Conservation (phyloP, 106 monocot species). For the Ottelia alismoides region DNA sequence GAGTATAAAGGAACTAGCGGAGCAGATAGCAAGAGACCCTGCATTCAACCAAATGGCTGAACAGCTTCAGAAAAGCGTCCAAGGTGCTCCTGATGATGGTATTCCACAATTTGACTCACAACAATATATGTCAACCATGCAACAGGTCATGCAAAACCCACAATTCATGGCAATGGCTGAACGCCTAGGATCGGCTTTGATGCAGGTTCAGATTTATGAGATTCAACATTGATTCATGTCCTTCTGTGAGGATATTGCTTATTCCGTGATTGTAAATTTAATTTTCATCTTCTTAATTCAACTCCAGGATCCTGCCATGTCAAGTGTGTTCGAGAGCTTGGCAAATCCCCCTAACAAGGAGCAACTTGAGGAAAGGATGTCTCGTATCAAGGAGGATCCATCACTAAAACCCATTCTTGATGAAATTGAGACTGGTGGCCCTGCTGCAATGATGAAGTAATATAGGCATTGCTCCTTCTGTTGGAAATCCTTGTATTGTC, state of each 20-base stretch:
- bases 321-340: constrained; percentile 55
- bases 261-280: not conserved
- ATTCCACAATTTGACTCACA: constrained; percentile 44
- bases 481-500: too few relatives aligned
- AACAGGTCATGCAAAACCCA: constrained; percentile 78
- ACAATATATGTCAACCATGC: constrained; percentile 69
- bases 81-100: constrained; percentile 23
- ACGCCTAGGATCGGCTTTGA: constrained; percentile 62
- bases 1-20: constrained; percentile 64
- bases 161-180: too few relatives aligned
- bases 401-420: constrained; percentile 77
- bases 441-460: constrained; percentile 87
- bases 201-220: constrained; percentile 87
- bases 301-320: constrained; percentile 77
- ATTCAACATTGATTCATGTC: not conserved
- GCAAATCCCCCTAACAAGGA: constrained; percentile 48
- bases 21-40: constrained; percentile 73
- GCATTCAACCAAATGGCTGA: constrained; percentile 65
- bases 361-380: constrained; percentile 66
- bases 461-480: too few relatives aligned
- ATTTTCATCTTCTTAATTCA: not conserved
- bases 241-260: not conserved
- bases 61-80: constrained; percentile 49
- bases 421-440: constrained; percentile 79
- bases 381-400: constrained; percentile 66